These are phyloP conservation scores for Knoxdaviesia proteae DNA, from an alignment of 2,329 filamentous ascomycete genomes.

Conservation along the genomic window DNA sequence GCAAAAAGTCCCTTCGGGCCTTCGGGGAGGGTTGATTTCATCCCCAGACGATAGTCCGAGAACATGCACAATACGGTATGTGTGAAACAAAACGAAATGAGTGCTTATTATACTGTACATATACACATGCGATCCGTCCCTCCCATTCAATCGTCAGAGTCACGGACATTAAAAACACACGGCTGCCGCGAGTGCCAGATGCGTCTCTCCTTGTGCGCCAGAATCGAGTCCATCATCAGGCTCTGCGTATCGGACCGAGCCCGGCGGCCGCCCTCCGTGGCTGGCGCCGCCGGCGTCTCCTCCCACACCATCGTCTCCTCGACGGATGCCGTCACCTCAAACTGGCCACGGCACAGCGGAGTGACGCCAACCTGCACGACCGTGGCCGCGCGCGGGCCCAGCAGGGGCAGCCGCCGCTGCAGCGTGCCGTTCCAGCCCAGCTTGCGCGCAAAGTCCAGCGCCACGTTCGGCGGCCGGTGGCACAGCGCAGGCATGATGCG, in stretches of 20 bases:
- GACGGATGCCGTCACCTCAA: constrained; percentile 60
- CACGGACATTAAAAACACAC: constrained; percentile 31
- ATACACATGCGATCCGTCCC: background rate
- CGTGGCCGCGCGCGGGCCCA: constrained; percentile 36
- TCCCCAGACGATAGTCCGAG: too few species aligned
- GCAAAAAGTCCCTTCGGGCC: too few species aligned
- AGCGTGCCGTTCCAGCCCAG: constrained; percentile 71
- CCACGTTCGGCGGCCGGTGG: constrained; percentile 48
- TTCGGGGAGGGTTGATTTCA: too few species aligned
- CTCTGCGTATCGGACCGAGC: constrained; percentile 31
- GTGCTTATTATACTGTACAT: too few species aligned
- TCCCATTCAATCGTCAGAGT: constrained; percentile 11
- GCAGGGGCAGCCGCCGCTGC: constrained; percentile 47
- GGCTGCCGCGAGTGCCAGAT: constrained; percentile 44
- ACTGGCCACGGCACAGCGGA: constrained; percentile 58
- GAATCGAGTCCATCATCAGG: constrained; percentile 31
- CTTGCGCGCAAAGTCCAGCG: constrained; percentile 64
- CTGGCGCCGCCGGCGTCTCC: background rate
- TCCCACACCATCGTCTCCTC: constrained; percentile 51
- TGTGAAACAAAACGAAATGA: too few species aligned
- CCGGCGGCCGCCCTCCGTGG: constrained; percentile 13
- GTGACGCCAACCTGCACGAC: constrained; percentile 50
- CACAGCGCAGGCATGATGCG: constrained; percentile 59
- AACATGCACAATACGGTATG: too few species aligned
- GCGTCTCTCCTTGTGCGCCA: constrained; percentile 37